Evolutionary conservation across 139 green algal genomes (phyloP), one percentile per base, ranked within the genome.

Genomic region (Chlorella sp.): DNA sequence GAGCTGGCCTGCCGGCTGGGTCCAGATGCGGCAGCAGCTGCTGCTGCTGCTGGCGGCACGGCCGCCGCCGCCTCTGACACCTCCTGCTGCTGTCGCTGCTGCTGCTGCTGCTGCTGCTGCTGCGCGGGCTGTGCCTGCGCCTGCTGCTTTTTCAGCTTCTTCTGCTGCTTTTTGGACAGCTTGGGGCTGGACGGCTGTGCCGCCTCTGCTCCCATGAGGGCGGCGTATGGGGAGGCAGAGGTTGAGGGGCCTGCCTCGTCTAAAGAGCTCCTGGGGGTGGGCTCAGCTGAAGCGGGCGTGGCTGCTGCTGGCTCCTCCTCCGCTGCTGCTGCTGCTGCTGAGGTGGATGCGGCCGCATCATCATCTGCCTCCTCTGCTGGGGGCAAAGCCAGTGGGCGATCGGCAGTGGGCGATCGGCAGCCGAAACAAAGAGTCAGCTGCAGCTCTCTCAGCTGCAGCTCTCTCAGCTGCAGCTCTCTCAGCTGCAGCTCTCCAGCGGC

Each of bases 101-200:
- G 55, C 55, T 55, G 21, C 34, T 26, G 21, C 74, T 65, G 73
- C 70, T 25, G 39, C 38, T 25, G 36, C 41, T 64, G 72, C 72
- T 18, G 41, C 41, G 12, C 4, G 21, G 16, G 12, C 57, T 71
- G 75, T 56, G 23, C 4, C 75, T 23, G 75, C 75, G 57, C 36
- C 76, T 82, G 65, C 76, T 82, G 76, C 76, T 67, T 56, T 34
- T 55, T 67, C 36, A 75, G 69, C 36, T 82, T 82, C 20, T 44
- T 73, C 32, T 72, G 76, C 76, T 38, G 36, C 60, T 60, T 75
- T 34, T 75, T 75, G 38, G 69, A 75, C 34, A 75, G 74, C 74
- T 25, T 44, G 32, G n/a, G 26, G 65, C 5, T 28, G 65, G 65
- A 15, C 7, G 64, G 64, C 65, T 68, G 74, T 30, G 65, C 17